Evolutionary conservation across 768 basidiomycete genomes (phyloP).

Genomic region (Agaricus blazei): DNA sequence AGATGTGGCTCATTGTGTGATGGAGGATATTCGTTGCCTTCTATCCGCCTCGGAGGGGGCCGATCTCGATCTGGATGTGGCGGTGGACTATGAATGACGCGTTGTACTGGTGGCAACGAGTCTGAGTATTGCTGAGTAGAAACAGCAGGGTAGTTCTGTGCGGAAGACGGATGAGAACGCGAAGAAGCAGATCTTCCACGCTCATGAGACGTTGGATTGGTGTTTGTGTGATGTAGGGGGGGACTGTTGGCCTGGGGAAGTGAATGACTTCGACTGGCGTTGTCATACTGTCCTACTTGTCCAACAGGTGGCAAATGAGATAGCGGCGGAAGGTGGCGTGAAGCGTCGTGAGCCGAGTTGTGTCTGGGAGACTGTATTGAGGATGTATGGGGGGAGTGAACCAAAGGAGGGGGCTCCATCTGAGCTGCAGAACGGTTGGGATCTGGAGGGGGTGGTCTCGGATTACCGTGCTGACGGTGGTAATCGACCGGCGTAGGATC

Average conservation of each 20-base stretch:
- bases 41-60: conserved; percentile 37
- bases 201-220: conserved; percentile 29
- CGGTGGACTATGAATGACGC: conserved; percentile 46
- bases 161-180: conserved; percentile 38
- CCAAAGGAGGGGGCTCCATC: conserved; percentile 42
- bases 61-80: conserved; percentile 37
- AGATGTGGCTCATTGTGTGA: conserved; percentile 9
- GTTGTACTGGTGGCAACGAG: conserved; percentile 35
- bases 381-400: conserved; percentile 35
- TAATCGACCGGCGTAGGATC: conserved; percentile 40
- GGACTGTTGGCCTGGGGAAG: conserved; percentile 28
- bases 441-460: conserved; percentile 43
- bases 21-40: conserved; percentile 18
- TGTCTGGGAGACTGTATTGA: conserved; percentile 38
- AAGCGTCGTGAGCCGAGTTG: conserved; percentile 35
- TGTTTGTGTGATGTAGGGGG: conserved; percentile 36
- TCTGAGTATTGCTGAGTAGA: conserved; percentile 46
- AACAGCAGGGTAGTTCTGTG: conserved; percentile 31
- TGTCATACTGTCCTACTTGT: conserved; percentile 26
- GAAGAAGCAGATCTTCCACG: conserved; percentile 48
- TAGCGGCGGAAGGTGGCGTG: conserved; percentile 45
- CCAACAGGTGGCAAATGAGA: conserved; percentile 41
- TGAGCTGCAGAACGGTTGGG: conserved; percentile 38
- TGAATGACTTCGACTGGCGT: conserved; percentile 22
- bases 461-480: conserved; percentile 39